Percentiles rank a stretch among this genome's conserved stretches.
These are phyloP conservation scores for Pythium vanterpoolii DNA, from an alignment of 352 stramenopile species.

Conservation along the genomic window DNA sequence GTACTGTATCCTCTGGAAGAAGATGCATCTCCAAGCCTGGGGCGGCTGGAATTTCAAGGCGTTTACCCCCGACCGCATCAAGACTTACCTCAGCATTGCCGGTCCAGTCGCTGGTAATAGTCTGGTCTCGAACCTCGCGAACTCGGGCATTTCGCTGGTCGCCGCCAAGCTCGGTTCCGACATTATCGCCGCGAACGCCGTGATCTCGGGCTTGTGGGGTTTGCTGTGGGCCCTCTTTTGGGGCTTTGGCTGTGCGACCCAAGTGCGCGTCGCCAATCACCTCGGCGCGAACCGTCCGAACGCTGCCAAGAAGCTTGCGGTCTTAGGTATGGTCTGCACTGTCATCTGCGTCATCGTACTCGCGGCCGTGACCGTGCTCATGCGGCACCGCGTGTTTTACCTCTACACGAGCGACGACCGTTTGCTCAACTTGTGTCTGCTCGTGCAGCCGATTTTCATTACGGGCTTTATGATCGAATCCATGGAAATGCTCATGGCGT, in stretches of 20 bases:
- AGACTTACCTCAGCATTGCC: constrained; percentile 64
- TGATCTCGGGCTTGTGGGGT: constrained; percentile 64
- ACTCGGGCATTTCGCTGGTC: constrained; percentile 64
- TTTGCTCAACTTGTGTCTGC: constrained; percentile 39
- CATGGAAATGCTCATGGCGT: constrained; percentile 44
- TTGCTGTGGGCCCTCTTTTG: constrained; percentile 77
- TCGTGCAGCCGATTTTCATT: constrained; percentile 53
- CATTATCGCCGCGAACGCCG: constrained; percentile 73
- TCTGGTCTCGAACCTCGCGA: constrained; percentile 70
- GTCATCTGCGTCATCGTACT: constrained; percentile 43
- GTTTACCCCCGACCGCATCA: constrained; percentile 57
- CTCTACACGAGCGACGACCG: constrained; percentile 52
- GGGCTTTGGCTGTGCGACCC: constrained; percentile 73
- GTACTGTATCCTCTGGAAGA: constrained; percentile 75
- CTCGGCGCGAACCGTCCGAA: constrained; percentile 65
- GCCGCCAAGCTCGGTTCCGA: constrained; percentile 69
- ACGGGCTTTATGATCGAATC: constrained; percentile 44
- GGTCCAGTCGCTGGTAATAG: constrained; percentile 61
- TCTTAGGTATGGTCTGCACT: constrained; percentile 64
- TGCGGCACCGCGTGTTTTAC: constrained; percentile 36
- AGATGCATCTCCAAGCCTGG: constrained; percentile 71
- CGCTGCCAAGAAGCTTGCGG: constrained; percentile 50
- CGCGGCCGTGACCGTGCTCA: constrained; percentile 29
- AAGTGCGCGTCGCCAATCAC: constrained; percentile 78
- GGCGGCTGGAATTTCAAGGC: constrained; percentile 56